Evolutionary conservation across 108 stramenopile species (phyloP).

Genomic region (Skeletonema menzelii): DNA sequence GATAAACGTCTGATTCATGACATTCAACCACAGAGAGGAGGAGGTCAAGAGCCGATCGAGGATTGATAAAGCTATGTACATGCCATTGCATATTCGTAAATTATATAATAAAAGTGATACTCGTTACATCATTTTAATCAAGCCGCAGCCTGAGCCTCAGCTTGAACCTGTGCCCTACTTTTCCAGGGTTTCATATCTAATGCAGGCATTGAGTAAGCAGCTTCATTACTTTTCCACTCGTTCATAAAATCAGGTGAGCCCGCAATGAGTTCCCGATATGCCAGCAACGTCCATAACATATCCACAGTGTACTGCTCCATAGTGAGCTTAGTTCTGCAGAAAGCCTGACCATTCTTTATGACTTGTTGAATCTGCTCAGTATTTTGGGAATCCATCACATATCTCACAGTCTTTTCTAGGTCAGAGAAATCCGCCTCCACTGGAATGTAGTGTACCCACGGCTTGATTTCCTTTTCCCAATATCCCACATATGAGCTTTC

Average conservation of each 20-base stretch:
- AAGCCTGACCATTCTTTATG: conserved; percentile 37
- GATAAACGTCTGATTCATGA: conserved; percentile 38
- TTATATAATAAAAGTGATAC: too few relatives aligned
- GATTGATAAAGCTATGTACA: neutral
- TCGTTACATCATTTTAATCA: neutral
- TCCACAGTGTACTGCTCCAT: conserved; percentile 30
- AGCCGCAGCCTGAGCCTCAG: neutral
- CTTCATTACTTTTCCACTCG: conserved; percentile 15
- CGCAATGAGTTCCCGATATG: conserved; percentile 21
- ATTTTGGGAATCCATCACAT: conserved; percentile 30
- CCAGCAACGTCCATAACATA: conserved; percentile 27
- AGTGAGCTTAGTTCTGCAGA: conserved; percentile 42
- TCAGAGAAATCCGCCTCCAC: conserved; percentile 33
- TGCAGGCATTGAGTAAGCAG: conserved; percentile 25
- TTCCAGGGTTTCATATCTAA: conserved; percentile 23
- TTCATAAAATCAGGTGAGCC: conserved; percentile 22
- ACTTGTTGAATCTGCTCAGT: conserved; percentile 25
- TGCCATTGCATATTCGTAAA: too few relatives aligned
- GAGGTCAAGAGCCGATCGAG: conserved; percentile 18
- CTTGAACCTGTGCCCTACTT: neutral
- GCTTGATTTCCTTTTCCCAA: conserved; percentile 35
- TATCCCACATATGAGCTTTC: conserved; percentile 45
- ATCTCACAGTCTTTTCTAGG: conserved; percentile 30
- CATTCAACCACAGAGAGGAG: conserved; percentile 20
- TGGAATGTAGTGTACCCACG: conserved; percentile 53